A percentile compares a stretch with the other conserved stretches of the same genome.
Evolutionary conservation across 345 rosid species (phyloP).

Genomic region (Xanthoceras sorbifolium): DNA sequence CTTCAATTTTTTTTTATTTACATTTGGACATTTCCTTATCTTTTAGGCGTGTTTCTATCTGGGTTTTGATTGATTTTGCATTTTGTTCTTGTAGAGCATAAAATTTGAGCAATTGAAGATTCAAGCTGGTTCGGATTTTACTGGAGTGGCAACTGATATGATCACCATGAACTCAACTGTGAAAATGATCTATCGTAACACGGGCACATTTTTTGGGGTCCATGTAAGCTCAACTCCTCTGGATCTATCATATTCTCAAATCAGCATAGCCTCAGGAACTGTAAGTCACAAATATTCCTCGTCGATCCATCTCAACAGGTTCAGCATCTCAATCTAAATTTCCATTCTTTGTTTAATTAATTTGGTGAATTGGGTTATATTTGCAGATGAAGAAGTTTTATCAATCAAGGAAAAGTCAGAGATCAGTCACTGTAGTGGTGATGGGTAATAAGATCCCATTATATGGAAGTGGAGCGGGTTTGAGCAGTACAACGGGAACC

Average conservation of each 20-base stretch:
- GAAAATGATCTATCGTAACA: slow-evolving; percentile 74
- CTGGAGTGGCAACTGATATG: slow-evolving; percentile 93
- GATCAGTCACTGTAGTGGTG: slow-evolving; percentile 53
- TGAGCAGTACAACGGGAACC: slow-evolving; percentile 61
- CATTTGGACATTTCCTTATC: neutral
- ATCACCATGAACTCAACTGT: slow-evolving; percentile 77
- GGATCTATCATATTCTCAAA: slow-evolving; percentile 65
- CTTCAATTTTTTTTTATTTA: neutral
- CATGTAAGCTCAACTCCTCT: slow-evolving; percentile 79
- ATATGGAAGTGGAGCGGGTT: slow-evolving; percentile 80
- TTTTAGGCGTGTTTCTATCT: neutral
- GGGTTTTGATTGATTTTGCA: slow-evolving; percentile 4
- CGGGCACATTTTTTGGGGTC: slow-evolving; percentile 92
- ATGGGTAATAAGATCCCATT: slow-evolving; percentile 73
- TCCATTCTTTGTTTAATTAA: neutral
- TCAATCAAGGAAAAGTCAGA: slow-evolving; percentile 78
- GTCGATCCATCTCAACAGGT: neutral
- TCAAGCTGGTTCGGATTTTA: slow-evolving; percentile 92
- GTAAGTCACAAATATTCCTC: slow-evolving; percentile 42
- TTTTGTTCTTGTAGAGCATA: slow-evolving; percentile 53
- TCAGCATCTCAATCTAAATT: neutral
- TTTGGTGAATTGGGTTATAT: slow-evolving; percentile 15
- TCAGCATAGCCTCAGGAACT: slow-evolving; percentile 73
- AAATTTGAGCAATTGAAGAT: slow-evolving; percentile 69
- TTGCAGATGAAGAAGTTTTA: slow-evolving; percentile 77